A percentile compares a stretch with the other conserved stretches of the same genome.
These are phyloP conservation scores for Alternaria brassicae DNA, from an alignment of 2,329 filamentous ascomycete species.

Conservation along the genomic window DNA sequence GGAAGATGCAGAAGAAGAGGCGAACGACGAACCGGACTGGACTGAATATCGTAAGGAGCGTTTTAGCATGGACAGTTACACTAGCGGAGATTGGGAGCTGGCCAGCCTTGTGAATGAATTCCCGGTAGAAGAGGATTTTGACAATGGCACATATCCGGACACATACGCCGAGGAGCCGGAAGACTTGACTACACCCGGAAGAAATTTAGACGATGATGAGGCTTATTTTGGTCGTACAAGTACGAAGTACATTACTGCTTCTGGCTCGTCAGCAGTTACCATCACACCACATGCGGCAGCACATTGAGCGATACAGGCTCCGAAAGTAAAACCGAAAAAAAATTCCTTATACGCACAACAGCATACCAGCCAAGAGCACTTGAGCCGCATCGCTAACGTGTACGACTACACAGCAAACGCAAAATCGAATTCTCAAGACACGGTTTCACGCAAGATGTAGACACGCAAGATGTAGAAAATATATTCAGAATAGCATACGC, in stretches of 20 bases:
- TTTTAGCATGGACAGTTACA: conserved; percentile 23
- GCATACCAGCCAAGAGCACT: neutral
- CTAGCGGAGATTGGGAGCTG: conserved; percentile 21
- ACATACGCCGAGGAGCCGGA: conserved; percentile 32
- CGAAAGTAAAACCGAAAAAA: neutral
- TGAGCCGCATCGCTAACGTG: neutral
- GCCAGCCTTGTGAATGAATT: conserved; percentile 25
- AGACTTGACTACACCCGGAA: conserved; percentile 29
- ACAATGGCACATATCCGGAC: conserved; percentile 8
- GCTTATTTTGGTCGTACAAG: conserved; percentile 4
- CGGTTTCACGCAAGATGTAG: neutral
- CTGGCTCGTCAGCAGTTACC: neutral
- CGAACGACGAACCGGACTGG: conserved; percentile 1
- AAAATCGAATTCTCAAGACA: neutral
- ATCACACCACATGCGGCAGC: neutral
- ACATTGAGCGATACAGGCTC: neutral
- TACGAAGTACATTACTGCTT: neutral
- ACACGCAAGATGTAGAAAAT: neutral
- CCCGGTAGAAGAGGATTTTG: conserved; percentile 8
- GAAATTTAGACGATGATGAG: conserved; percentile 7
- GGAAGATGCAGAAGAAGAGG: conserved; percentile 24
- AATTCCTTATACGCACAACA: neutral
- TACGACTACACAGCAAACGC: neutral
- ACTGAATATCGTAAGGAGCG: conserved; percentile 18
- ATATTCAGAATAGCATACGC: neutral